These are phyloP conservation scores for Sphagnum fallax DNA, from an alignment of 228 moss, liverwort and hornwort genomes.

Conservation along the genomic window DNA sequence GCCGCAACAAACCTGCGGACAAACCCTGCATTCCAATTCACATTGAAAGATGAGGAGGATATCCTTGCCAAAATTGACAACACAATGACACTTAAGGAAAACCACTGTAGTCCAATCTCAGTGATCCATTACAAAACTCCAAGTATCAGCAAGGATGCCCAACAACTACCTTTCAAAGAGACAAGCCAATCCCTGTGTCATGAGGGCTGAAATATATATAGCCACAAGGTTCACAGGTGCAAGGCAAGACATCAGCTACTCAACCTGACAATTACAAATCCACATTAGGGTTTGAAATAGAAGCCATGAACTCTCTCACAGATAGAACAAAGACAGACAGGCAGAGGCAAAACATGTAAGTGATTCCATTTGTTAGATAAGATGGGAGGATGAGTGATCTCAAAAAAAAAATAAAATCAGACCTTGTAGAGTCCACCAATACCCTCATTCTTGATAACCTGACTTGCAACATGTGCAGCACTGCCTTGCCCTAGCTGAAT, in stretches of 20 bases:
- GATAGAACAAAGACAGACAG: no score
- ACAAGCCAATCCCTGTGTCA: background rate
- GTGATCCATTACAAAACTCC: no score
- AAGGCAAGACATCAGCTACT: background rate
- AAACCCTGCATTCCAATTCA: constrained; percentile 50
- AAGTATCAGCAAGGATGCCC: no score
- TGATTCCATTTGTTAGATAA: no score
- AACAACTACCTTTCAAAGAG: background rate
- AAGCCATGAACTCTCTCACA: no score
- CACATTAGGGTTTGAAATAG: no score
- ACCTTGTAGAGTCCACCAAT: constrained; percentile 83
- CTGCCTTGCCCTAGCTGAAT: constrained; percentile 96
- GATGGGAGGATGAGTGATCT: no score
- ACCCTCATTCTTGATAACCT: constrained; percentile 75
- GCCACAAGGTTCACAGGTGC: background rate
- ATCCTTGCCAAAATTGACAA: background rate
- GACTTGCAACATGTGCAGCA: constrained; percentile 61
- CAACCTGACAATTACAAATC: no score
- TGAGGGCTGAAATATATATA: no score
- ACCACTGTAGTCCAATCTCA: background rate
- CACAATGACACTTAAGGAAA: background rate
- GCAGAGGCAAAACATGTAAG: no score
- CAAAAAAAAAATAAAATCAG: no score
- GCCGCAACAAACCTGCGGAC: constrained; percentile 91
- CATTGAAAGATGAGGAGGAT: background rate